Evolutionary conservation across 2,329 filamentous ascomycete species (phyloP).

Genomic region (Colletotrichum sp.): DNA sequence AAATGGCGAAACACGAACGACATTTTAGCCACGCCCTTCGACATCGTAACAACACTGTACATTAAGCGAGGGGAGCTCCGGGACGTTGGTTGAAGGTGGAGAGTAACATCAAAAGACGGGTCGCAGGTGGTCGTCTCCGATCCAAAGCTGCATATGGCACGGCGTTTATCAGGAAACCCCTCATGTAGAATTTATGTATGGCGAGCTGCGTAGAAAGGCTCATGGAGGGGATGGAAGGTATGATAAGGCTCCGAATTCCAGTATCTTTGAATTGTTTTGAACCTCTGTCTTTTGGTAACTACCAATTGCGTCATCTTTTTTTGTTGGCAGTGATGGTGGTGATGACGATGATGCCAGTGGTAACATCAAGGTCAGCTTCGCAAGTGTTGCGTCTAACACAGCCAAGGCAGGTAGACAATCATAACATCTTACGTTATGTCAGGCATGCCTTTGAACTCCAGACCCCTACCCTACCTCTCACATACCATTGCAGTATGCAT

Average conservation of each 20-base stretch:
- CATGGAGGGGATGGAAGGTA: slow-evolving; percentile 11
- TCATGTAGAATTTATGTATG: slow-evolving; percentile 38
- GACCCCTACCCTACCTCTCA: neutral
- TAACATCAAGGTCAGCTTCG: accelerated
- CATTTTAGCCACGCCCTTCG: slow-evolving; percentile 5
- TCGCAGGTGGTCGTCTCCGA: slow-evolving; percentile 17
- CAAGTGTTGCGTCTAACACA: neutral
- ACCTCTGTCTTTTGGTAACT: neutral
- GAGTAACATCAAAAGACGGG: slow-evolving; percentile 15
- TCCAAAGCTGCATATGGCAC: slow-evolving; percentile 36
- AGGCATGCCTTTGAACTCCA: neutral
- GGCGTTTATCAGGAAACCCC: slow-evolving; percentile 34
- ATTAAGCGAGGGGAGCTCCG: slow-evolving; percentile 16
- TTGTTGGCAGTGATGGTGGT: neutral
- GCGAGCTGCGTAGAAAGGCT: slow-evolving; percentile 19
- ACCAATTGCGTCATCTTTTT: neutral
- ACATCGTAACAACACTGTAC: slow-evolving; percentile 14
- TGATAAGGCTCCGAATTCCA: slow-evolving; percentile 12
- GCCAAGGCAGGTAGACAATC: neutral
- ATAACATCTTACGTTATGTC: neutral
- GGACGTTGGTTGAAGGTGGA: neutral
- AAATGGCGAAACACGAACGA: neutral
- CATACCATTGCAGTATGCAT: neutral
- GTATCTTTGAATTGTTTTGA: slow-evolving; percentile 18
- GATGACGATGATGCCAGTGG: neutral